Evolutionary conservation across 2,329 filamentous ascomycete genomes (phyloP).

Genomic region (Colletotrichum plurivorum): DNA sequence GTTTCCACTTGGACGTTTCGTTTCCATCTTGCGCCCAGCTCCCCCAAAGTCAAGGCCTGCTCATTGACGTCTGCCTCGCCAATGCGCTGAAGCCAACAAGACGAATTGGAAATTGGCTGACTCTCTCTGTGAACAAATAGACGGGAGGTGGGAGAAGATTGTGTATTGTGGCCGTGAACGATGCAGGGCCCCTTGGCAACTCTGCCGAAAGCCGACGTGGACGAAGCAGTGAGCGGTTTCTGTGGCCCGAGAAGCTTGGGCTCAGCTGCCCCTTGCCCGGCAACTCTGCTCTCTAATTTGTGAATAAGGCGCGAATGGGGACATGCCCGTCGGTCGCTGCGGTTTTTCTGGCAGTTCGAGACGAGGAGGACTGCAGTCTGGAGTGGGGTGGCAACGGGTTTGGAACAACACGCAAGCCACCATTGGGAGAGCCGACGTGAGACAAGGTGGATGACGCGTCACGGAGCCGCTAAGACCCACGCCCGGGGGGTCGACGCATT

Average conservation of each 20-base stretch:
- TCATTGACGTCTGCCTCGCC: not conserved
- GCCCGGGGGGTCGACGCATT: constrained; percentile 17
- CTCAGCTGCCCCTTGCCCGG: constrained; percentile 14
- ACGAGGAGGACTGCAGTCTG: constrained; percentile 35
- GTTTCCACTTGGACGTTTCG: constrained; percentile 7
- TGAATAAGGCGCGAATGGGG: constrained; percentile 25
- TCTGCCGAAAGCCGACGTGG: constrained; percentile 38
- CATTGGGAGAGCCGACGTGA: constrained; percentile 36
- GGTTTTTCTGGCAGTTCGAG: constrained; percentile 32
- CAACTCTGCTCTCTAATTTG: constrained; percentile 24
- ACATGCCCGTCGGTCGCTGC: constrained; percentile 10
- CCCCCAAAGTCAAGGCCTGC: not conserved
- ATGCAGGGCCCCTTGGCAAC: constrained; percentile 35
- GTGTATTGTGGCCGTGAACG: constrained; percentile 19
- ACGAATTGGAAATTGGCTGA: not conserved
- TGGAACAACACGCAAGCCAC: constrained; percentile 41
- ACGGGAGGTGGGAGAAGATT: constrained; percentile 16
- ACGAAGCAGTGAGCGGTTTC: constrained; percentile 24
- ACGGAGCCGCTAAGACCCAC: constrained; percentile 34
- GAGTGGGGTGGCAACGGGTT: constrained; percentile 39
- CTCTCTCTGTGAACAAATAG: not conserved
- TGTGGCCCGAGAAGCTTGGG: constrained; percentile 29
- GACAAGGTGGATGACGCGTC: constrained; percentile 41
- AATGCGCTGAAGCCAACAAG: not conserved
- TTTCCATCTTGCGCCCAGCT: constrained; percentile 2